These are phyloP conservation scores for Citrus mangshanensis DNA, from an alignment of 345 rosid species.

Conservation along the genomic window DNA sequence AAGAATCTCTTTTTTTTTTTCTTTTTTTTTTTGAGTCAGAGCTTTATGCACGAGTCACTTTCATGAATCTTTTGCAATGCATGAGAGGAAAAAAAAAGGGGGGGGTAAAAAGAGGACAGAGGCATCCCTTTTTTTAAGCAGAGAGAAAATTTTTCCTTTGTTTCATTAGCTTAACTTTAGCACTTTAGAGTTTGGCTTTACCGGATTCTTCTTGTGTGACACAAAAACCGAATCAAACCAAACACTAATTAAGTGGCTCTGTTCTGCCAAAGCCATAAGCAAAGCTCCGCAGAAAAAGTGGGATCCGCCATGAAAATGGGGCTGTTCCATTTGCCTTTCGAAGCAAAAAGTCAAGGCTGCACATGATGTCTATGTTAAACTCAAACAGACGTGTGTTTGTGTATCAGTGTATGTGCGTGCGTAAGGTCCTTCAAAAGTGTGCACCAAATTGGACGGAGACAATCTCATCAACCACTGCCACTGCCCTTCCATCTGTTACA, in stretches of 20 bases:
- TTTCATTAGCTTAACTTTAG: neutral
- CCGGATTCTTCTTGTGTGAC: constrained; percentile 10
- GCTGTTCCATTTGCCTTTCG: neutral
- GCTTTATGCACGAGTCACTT: neutral
- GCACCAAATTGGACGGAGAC: no score
- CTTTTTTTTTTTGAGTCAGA: neutral
- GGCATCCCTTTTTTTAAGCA: neutral
- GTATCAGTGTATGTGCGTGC: no score
- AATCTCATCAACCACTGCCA: no score
- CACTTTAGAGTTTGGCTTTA: constrained; percentile 8
- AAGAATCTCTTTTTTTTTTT: neutral
- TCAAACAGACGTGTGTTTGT: no score
- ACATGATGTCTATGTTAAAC: no score
- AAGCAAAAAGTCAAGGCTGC: no score
- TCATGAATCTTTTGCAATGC: neutral
- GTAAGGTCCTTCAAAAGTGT: no score
- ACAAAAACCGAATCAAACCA: neutral
- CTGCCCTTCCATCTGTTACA: no score
- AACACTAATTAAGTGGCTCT: constrained; percentile 3
- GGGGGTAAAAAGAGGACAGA: neutral
- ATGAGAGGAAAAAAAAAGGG: neutral
- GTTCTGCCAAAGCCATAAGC: neutral
- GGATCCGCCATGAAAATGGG: neutral
- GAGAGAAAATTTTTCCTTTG: neutral
- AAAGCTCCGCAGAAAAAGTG: neutral